These are phyloP conservation scores for Quaeritorhiza haematococci DNA, from an alignment of 371 early-diverging fungal species.

Conservation along the genomic window DNA sequence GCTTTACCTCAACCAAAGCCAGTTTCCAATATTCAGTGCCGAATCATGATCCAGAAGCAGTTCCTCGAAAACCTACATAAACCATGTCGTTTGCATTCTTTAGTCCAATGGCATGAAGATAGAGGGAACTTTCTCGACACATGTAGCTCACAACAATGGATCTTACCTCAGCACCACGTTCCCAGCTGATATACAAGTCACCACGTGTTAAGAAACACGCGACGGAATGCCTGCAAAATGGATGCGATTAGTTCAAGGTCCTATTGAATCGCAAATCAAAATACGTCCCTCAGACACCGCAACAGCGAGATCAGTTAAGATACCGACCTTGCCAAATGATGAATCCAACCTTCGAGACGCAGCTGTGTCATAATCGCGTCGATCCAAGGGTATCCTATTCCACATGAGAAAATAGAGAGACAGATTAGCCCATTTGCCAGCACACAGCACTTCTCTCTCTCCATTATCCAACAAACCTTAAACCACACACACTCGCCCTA, in stretches of 20 bases:
- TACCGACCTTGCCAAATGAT: constrained; percentile 33
- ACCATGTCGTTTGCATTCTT: too few species aligned
- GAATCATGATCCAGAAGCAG: constrained; percentile 27
- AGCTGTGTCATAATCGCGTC: constrained; percentile 35
- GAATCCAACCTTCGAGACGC: constrained; percentile 34
- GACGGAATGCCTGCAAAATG: too few species aligned
- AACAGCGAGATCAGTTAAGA: constrained; percentile 15
- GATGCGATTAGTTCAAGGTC: too few species aligned
- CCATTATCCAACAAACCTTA: neutral
- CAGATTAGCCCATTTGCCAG: too few species aligned
- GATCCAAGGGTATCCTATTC: constrained; percentile 35
- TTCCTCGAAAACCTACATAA: constrained; percentile 35
- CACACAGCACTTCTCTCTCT: too few species aligned
- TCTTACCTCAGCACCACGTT: constrained; percentile 37
- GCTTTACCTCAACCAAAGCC: constrained; percentile 22
- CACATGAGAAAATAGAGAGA: too few species aligned
- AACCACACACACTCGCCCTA: neutral
- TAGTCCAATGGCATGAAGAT: too few species aligned
- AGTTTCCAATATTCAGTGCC: constrained; percentile 29
- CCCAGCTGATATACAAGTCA: constrained; percentile 30
- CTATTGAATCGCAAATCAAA: neutral
- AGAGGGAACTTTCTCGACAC: too few species aligned
- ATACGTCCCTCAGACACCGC: too few species aligned
- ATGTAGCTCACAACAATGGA: too few species aligned
- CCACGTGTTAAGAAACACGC: constrained; percentile 32